Evolutionary conservation across 2,329 filamentous ascomycete genomes (phyloP), one percentile per base, ranked within the genome.

Genomic region (Hypoxylon sp.): DNA sequence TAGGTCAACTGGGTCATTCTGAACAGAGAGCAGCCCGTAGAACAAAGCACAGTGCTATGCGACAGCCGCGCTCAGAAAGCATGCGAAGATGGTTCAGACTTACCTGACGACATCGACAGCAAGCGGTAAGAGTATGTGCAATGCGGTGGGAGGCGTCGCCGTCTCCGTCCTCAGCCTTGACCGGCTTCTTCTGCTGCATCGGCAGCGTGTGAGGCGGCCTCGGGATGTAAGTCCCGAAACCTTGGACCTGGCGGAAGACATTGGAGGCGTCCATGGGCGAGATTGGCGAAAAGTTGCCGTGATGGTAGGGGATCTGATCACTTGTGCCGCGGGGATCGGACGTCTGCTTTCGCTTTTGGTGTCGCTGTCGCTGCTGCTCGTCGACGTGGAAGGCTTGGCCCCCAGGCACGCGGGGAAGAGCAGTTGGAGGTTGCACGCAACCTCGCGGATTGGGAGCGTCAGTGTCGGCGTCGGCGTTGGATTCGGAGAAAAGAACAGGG

Each of bases 41-140:
- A 27, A 48, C 17, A 15, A 33, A 51, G 51, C 41, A n/a, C n/a
- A n/a, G n/a, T n/a, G 62, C 15, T 27, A 9, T 42, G 46, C 51
- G 43, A 31, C 27, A 55, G 9, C 43, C 17, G 26, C 45, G 48
- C 29, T 10, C 21, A 10, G 15, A 20, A 40, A 11, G 33, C n/a
- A 50, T 42, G 40, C 42, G 40, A 57, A 31, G n/a, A 53, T 24
- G 42, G 23, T 13, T 66, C n/a, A 74, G 81, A 75, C 81, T 73
- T 78, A 91, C 90, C 81, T 90, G 88, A 73, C 90, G 85, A 75
- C 90, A 94, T 61, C 90, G 86, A 70, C 88, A 91, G 70, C 90
- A 93, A 18, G 90, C 90, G 46, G 90, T 92, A 69, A 94, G 75
- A 4, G 90, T 93, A 71, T 93, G 89, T 24, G 89, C 89, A 65